Evolutionary conservation across 2,329 filamentous ascomycete genomes (phyloP).

Genomic region (Microcyclospora tardicrescens): DNA sequence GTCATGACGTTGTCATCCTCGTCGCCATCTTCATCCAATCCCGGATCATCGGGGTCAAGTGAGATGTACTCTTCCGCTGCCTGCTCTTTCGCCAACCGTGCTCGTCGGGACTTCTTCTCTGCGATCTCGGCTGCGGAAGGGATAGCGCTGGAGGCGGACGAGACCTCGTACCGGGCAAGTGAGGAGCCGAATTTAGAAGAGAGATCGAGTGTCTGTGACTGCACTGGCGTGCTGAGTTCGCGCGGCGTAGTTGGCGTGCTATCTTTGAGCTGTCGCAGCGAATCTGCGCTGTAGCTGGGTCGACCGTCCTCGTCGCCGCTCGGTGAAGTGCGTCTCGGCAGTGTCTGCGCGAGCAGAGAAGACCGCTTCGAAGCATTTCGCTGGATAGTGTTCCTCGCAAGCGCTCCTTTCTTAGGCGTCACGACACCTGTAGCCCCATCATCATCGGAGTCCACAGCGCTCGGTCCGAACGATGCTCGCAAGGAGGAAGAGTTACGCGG

Average conservation of each 20-base stretch:
- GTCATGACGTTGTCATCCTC: conserved; percentile 25
- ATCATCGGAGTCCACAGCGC: conserved; percentile 42
- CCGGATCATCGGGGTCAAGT: conserved; percentile 45
- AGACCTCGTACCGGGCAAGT: conserved; percentile 23
- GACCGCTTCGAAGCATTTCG: conserved; percentile 49
- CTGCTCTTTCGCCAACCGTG: conserved; percentile 62
- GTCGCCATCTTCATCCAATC: conserved; percentile 22
- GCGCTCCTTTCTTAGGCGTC: conserved; percentile 48
- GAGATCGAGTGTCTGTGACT: conserved; percentile 33
- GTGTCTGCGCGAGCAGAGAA: conserved; percentile 34
- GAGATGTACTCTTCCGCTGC: conserved; percentile 46
- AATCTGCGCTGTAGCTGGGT: conserved; percentile 75
- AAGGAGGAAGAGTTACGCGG: conserved; percentile 59
- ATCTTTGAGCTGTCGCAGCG: conserved; percentile 70
- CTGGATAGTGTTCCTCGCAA: conserved; percentile 53
- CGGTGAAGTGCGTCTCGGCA: conserved; percentile 39
- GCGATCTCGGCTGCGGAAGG: conserved; percentile 74
- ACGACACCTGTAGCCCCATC: conserved; percentile 41
- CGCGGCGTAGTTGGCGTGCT: conserved; percentile 75
- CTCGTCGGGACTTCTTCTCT: conserved; percentile 80
- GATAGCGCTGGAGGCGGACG: conserved; percentile 37
- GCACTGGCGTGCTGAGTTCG: conserved; percentile 37
- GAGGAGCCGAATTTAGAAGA: conserved; percentile 43
- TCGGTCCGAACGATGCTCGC: conserved; percentile 62
- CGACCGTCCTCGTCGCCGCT: conserved; percentile 49